Evolutionary conservation across 768 basidiomycete species (phyloP).

Genomic region (Porphyrellus cyaneotinctus): DNA sequence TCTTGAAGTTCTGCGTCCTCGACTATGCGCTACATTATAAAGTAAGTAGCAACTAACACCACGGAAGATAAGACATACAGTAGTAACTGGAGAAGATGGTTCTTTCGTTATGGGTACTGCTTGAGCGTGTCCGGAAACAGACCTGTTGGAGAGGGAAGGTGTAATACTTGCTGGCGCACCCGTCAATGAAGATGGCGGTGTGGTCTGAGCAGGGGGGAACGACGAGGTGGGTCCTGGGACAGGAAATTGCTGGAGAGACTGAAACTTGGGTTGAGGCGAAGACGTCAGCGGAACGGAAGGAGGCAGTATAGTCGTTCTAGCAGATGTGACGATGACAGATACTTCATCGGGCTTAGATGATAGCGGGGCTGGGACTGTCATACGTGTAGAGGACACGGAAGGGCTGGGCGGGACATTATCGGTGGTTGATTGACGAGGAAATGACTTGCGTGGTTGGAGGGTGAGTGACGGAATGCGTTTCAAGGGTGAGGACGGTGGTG

Average conservation of each 20-base stretch:
- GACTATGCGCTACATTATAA: slow-evolving; percentile 19
- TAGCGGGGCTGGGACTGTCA: slow-evolving; percentile 14
- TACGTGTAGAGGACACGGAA: slow-evolving; percentile 22
- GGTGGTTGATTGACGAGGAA: slow-evolving; percentile 42
- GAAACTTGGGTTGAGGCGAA: slow-evolving; percentile 26
- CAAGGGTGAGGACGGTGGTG: slow-evolving; percentile 47
- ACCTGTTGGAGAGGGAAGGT: slow-evolving; percentile 4
- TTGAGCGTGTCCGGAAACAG: slow-evolving; percentile 7
- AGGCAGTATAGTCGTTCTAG: slow-evolving; percentile 39
- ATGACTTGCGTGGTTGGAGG: slow-evolving; percentile 48
- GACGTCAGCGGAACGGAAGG: slow-evolving; percentile 33
- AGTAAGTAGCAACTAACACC: slow-evolving; percentile 9
- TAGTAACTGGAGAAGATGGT: slow-evolving; percentile 25
- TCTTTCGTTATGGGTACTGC: slow-evolving; percentile 22
- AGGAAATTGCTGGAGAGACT: slow-evolving; percentile 20
- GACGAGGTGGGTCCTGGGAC: slow-evolving; percentile 6
- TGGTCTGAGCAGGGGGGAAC: slow-evolving; percentile 13
- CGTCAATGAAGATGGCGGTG: slow-evolving; percentile 14
- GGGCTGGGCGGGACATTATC: slow-evolving; percentile 31
- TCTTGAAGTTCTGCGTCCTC: slow-evolving; percentile 74
- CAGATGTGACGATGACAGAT: slow-evolving; percentile 11
- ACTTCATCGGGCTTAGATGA: slow-evolving; percentile 24
- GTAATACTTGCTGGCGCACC: slow-evolving; percentile 1
- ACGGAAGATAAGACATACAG: slow-evolving; percentile 11
- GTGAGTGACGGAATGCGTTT: slow-evolving; percentile 49